Percentiles rank a stretch among this genome's conserved stretches.
These are phyloP conservation scores for Rosa multiflora DNA, from an alignment of 306 rosid genomes.

Conservation along the genomic window DNA sequence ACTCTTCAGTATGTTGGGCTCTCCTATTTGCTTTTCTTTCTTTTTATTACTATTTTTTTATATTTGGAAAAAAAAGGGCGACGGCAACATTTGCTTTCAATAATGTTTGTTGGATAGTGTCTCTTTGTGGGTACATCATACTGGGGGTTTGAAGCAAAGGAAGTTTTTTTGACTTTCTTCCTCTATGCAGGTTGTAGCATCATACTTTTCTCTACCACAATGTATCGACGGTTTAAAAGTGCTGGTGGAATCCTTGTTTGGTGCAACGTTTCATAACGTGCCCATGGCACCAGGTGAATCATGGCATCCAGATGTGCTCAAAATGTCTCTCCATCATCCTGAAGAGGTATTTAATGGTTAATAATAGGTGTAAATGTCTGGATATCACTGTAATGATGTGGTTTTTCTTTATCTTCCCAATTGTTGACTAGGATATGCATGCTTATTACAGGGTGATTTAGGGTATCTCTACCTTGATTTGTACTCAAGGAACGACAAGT, in stretches of 20 bases:
- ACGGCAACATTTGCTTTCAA: background rate
- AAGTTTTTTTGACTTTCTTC: background rate
- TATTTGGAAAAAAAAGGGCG: background rate
- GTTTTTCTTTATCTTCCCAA: background rate
- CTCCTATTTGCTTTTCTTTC: constrained; percentile 9
- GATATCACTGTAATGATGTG: background rate
- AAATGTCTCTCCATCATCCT: constrained; percentile 87
- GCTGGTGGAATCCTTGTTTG: constrained; percentile 88
- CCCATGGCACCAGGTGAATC: constrained; percentile 88
- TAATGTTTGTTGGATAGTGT: background rate
- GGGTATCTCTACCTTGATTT: constrained; percentile 57
- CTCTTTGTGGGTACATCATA: background rate
- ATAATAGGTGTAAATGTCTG: constrained; percentile 15
- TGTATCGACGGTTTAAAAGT: constrained; percentile 89
- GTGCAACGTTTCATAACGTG: constrained; percentile 60
- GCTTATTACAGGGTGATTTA: constrained; percentile 51
- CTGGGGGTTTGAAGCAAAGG: constrained; percentile 16
- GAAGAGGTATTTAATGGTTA: constrained; percentile 63
- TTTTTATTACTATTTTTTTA: background rate
- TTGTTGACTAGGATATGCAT: background rate
- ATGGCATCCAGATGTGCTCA: constrained; percentile 91
- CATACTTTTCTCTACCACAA: constrained; percentile 82
- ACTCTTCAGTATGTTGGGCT: constrained; percentile 54
- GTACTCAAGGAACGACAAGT: constrained; percentile 56
- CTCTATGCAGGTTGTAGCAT: constrained; percentile 64